phyloP scores from a whole-genome alignment of 345 rosid species.

The Moringa oleifera region DNA sequence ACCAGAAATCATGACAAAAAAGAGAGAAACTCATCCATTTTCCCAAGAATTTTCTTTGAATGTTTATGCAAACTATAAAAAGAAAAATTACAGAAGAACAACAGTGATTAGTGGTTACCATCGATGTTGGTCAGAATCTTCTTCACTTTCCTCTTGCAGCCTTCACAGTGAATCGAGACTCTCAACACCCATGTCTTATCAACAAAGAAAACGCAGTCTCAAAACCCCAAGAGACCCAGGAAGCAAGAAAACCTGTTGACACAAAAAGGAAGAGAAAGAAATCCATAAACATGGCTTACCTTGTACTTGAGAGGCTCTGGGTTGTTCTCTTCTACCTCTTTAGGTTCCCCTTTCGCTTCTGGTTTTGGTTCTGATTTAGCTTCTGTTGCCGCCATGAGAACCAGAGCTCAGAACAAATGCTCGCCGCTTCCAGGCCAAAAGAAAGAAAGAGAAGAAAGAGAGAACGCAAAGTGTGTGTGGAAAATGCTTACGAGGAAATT shows the following conservation, averaged over 20 bases:
- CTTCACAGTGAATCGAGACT: conserved; percentile 83
- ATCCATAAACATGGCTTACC: conserved; percentile 26
- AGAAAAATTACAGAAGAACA: neutral
- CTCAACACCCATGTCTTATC: conserved; percentile 49
- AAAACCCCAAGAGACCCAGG: neutral
- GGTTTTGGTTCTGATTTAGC: conserved; percentile 23
- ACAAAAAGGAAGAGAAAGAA: neutral
- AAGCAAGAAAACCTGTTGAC: neutral
- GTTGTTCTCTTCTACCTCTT: conserved; percentile 24
- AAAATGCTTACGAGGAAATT: conserved; percentile 12
- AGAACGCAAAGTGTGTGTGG: conserved; percentile 10
- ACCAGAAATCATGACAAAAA: neutral
- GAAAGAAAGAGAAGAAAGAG: no score
- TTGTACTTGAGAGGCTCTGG: conserved; percentile 51
- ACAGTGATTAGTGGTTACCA: conserved; percentile 28
- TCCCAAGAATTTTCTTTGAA: neutral
- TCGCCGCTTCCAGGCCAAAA: no score
- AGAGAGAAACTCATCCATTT: no score
- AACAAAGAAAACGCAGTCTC: conserved; percentile 1
- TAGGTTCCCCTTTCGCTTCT: conserved; percentile 16
- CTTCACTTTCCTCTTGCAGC: conserved; percentile 77
- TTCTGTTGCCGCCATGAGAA: conserved; percentile 40
- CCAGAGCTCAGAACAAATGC: neutral
- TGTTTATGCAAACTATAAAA: neutral
- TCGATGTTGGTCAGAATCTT: conserved; percentile 60